Conservation (phyloP, 2,329 filamentous ascomycete species). For the Alternaria burnsii region DNA sequence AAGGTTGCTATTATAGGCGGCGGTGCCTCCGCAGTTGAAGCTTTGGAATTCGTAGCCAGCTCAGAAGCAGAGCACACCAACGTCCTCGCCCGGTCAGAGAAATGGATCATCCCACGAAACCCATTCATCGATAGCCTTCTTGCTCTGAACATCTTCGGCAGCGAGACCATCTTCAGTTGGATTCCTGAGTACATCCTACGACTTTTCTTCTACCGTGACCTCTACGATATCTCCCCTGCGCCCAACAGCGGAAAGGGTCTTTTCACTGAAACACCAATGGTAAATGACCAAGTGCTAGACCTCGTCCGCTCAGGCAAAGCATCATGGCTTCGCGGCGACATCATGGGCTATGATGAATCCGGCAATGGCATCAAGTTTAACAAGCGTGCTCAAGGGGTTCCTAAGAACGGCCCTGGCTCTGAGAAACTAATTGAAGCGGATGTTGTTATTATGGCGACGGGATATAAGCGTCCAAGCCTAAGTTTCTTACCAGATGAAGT, state of each 20-base stretch:
- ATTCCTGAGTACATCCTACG: slow-evolving; percentile 79
- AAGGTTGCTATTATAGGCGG: slow-evolving; percentile 79
- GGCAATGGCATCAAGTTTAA: slow-evolving; percentile 76
- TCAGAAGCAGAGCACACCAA: slow-evolving; percentile 73
- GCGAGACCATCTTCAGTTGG: slow-evolving; percentile 77
- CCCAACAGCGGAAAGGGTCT: slow-evolving; percentile 66
- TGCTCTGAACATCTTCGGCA: slow-evolving; percentile 79
- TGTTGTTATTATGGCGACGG: slow-evolving; percentile 83
- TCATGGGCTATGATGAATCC: slow-evolving; percentile 68
- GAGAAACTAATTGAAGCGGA: slow-evolving; percentile 74
- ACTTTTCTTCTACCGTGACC: slow-evolving; percentile 83
- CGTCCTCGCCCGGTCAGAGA: slow-evolving; percentile 79
- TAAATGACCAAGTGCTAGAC: slow-evolving; percentile 81
- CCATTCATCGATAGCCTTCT: slow-evolving; percentile 76
- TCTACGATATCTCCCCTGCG: slow-evolving; percentile 75
- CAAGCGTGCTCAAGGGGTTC: slow-evolving; percentile 74
- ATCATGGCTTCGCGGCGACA: slow-evolving; percentile 83
- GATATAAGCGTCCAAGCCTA: slow-evolving; percentile 77
- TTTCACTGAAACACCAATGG: slow-evolving; percentile 88
- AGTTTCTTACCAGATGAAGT: slow-evolving; percentile 76
- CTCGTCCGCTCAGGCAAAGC: slow-evolving; percentile 76
- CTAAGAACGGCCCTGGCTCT: slow-evolving; percentile 76
- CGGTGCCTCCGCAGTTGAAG: slow-evolving; percentile 82
- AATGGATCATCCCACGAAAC: slow-evolving; percentile 89
- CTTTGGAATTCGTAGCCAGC: slow-evolving; percentile 77